Conservation (phyloP, 192 early-diverging fungal genomes). For the Rhizophagus prolifer region DNA sequence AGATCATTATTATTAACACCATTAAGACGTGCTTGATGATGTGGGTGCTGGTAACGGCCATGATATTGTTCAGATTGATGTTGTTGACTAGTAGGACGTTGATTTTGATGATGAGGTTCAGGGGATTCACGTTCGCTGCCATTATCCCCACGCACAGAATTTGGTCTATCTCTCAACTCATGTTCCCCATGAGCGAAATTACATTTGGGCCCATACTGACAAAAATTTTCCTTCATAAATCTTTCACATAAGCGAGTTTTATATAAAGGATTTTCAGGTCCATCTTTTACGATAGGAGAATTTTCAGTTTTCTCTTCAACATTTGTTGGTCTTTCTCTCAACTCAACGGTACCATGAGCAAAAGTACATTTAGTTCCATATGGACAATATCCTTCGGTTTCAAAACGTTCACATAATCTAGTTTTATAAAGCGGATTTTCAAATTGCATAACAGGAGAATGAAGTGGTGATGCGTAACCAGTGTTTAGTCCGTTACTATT, state of each 20-base stretch:
- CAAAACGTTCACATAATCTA: slow-evolving; percentile 80
- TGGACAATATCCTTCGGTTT: slow-evolving; percentile 71
- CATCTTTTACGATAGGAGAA: slow-evolving; percentile 27
- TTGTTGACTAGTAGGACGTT: not conserved
- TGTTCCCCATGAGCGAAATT: slow-evolving; percentile 66
- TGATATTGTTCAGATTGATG: slow-evolving; percentile 5
- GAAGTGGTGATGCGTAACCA: slow-evolving; percentile 29
- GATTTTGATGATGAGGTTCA: slow-evolving; percentile 9
- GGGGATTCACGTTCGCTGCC: not conserved
- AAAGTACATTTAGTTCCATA: slow-evolving; percentile 73
- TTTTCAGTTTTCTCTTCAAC: slow-evolving; percentile 19
- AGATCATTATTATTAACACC: not conserved
- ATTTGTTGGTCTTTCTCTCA: slow-evolving; percentile 54
- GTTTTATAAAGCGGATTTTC: slow-evolving; percentile 88
- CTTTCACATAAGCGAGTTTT: slow-evolving; percentile 85
- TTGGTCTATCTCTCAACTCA: slow-evolving; percentile 41
- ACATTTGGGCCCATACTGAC: slow-evolving; percentile 86
- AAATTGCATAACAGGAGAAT: slow-evolving; percentile 42
- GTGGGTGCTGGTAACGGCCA: slow-evolving; percentile 5
- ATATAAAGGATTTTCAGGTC: slow-evolving; percentile 67
- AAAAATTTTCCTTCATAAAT: slow-evolving; percentile 71
- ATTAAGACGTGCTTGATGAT: slow-evolving; percentile 4
- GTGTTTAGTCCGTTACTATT: slow-evolving; percentile 19
- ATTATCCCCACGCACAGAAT: not conserved
- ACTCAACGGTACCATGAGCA: slow-evolving; percentile 69